Percentiles rank a stretch among this genome's conserved stretches.
phyloP scores from a whole-genome alignment of 208 protist genomes.

The Hexamita inflata region DNA sequence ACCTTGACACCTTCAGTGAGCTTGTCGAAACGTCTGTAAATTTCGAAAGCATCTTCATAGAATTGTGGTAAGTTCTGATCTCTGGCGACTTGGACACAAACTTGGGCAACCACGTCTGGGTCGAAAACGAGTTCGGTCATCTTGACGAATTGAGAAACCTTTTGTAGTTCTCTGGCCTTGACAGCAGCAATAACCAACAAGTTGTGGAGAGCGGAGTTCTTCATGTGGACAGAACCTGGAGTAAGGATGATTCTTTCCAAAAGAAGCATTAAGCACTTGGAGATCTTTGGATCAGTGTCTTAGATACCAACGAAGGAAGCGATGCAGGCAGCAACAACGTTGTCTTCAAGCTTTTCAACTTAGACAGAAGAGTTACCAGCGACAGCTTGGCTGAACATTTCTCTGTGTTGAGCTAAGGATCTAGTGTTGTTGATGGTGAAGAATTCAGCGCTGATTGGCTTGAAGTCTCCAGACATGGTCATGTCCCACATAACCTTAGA shows the following conservation, averaged over 20 bases:
- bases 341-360: slow-evolving; percentile 81
- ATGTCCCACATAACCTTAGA: not conserved
- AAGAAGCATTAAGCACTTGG: slow-evolving; percentile 93
- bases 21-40: slow-evolving; percentile 85
- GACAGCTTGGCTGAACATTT: slow-evolving; percentile 76
- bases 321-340: slow-evolving; percentile 89
- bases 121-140: slow-evolving; percentile 92
- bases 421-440: slow-evolving; percentile 83
- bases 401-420: slow-evolving; percentile 81
- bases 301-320: slow-evolving; percentile 19
- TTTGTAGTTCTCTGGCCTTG: slow-evolving; percentile 58
- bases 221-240: slow-evolving; percentile 59
- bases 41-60: slow-evolving; percentile 91
- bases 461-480: slow-evolving; percentile 41
- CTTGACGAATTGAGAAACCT: slow-evolving; percentile 40
- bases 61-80: slow-evolving; percentile 71
- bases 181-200: slow-evolving; percentile 97
- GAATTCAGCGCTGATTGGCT: slow-evolving; percentile 75
- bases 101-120: slow-evolving; percentile 83
- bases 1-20: slow-evolving; percentile 83
- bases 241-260: slow-evolving; percentile 91
- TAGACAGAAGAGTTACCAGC: slow-evolving; percentile 85
- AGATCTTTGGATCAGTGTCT: slow-evolving; percentile 69
- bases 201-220: slow-evolving; percentile 96
- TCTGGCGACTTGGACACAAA: slow-evolving; percentile 85